Evolutionary conservation across 208 protist species (phyloP).

Genomic region (Trypanosoma rangeli): DNA sequence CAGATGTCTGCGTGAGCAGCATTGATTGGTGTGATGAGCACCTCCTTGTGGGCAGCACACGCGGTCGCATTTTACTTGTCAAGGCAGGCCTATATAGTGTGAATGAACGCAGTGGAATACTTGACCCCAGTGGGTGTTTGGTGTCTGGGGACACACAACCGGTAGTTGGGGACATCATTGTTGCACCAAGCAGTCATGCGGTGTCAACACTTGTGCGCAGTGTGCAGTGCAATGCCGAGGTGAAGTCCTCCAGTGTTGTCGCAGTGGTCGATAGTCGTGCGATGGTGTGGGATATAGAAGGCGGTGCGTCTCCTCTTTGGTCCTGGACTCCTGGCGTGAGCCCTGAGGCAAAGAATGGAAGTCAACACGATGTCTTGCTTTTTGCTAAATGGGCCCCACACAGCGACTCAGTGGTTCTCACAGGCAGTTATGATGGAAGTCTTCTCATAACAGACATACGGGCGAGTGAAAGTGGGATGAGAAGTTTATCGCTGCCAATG

Average conservation of each 20-base stretch:
- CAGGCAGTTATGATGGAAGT: conserved; percentile 63
- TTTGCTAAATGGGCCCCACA: conserved; percentile 74
- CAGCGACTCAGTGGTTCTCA: conserved; percentile 65
- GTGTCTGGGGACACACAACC: conserved; percentile 20
- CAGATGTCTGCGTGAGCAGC: conserved; percentile 33
- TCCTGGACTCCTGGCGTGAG: conserved; percentile 38
- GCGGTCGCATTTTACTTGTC: conserved; percentile 65
- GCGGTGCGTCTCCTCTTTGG: conserved; percentile 42
- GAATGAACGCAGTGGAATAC: conserved; percentile 30
- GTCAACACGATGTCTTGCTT: conserved; percentile 31
- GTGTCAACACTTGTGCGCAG: conserved; percentile 68
- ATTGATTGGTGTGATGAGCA: conserved; percentile 70
- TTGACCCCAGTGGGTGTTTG: conserved; percentile 38
- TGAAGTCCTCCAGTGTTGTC: conserved; percentile 39
- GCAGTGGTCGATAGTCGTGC: conserved; percentile 43
- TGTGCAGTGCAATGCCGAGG: conserved; percentile 44
- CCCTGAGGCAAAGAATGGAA: neutral
- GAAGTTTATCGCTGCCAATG: conserved; percentile 38
- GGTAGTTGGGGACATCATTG: conserved; percentile 49
- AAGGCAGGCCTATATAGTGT: conserved; percentile 33
- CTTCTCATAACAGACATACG: conserved; percentile 70
- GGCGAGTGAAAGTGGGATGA: neutral
- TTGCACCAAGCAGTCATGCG: conserved; percentile 53
- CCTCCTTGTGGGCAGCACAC: conserved; percentile 65
- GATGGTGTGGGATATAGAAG: conserved; percentile 68